Conservation (phyloP, 2,329 filamentous ascomycete species). For the Zopfia rhizophila region DNA sequence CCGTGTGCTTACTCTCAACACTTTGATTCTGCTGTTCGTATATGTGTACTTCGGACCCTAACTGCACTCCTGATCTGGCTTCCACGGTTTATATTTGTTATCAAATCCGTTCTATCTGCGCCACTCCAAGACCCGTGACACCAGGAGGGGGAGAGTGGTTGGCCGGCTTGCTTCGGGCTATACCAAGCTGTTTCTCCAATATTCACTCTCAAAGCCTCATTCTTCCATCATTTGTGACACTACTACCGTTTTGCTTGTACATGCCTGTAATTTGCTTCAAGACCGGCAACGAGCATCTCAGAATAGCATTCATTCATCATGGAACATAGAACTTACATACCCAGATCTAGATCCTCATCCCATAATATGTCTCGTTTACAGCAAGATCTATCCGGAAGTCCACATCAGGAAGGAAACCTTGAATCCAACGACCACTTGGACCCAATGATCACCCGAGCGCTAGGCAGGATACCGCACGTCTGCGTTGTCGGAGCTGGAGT, state of each 20-base stretch:
- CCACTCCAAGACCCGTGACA: constrained; percentile 14
- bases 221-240: no score
- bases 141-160: constrained; percentile 1
- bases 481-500: constrained; percentile 77
- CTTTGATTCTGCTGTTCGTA: no score
- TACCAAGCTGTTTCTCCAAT: not conserved
- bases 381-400: constrained; percentile 44
- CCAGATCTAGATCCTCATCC: constrained; percentile 29
- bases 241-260: constrained; percentile 24
- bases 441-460: constrained; percentile 42
- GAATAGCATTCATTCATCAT: constrained; percentile 11
- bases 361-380: constrained; percentile 43
- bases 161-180: constrained; percentile 5
- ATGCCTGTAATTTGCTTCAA: not conserved
- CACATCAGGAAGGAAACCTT: constrained; percentile 35
- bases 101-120: no score
- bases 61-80: no score
- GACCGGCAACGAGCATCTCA: no score
- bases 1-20: no score
- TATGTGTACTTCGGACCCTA: no score
- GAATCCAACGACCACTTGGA: constrained; percentile 25
- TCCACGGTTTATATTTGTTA: no score
- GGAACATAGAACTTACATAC: constrained; percentile 41
- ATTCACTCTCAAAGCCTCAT: no score
- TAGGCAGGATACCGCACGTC: constrained; percentile 62